Percentiles rank a stretch among this genome's conserved stretches.
phyloP scores from a whole-genome alignment of 1,284 basidiomycete species.

The Cryptococcus amylolentus region DNA sequence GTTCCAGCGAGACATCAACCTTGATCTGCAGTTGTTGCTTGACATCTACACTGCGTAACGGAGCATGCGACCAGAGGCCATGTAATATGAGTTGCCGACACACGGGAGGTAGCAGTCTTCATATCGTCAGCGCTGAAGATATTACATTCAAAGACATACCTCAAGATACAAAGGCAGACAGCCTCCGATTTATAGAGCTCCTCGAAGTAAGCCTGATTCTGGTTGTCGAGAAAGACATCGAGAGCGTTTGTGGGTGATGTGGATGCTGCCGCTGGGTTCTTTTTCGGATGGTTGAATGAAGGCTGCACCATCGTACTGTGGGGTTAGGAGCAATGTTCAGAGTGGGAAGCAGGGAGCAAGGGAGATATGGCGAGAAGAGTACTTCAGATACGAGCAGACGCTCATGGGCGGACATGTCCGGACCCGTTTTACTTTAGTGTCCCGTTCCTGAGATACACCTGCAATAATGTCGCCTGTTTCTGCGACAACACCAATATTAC shows the following conservation, averaged over 20 bases:
- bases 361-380: too few species aligned
- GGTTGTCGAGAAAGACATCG: slow-evolving; percentile 73
- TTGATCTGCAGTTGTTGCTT: slow-evolving; percentile 74
- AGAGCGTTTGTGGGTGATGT: slow-evolving; percentile 44
- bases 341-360: too few species aligned
- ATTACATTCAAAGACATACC: slow-evolving; percentile 53
- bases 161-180: slow-evolving; percentile 88
- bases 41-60: slow-evolving; percentile 68
- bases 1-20: slow-evolving; percentile 15
- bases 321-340: too few species aligned
- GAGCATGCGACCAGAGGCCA: slow-evolving; percentile 81
- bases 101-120: slow-evolving; percentile 75
- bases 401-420: neutral
- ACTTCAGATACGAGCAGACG: neutral
- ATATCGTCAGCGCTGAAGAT: neutral
- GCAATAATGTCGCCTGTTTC: too few species aligned
- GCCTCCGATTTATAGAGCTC: slow-evolving; percentile 85
- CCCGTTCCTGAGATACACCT: too few species aligned
- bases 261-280: slow-evolving; percentile 6
- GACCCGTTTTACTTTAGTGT: too few species aligned
- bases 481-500: too few species aligned
- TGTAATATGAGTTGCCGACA: slow-evolving; percentile 90
- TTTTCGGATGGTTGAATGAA: slow-evolving; percentile 31
- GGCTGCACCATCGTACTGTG: slow-evolving; percentile 36
- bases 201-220: slow-evolving; percentile 77